Evolutionary conservation across 2,329 filamentous ascomycete species (phyloP).

Genomic region (Penicillium aurantiogriseum): DNA sequence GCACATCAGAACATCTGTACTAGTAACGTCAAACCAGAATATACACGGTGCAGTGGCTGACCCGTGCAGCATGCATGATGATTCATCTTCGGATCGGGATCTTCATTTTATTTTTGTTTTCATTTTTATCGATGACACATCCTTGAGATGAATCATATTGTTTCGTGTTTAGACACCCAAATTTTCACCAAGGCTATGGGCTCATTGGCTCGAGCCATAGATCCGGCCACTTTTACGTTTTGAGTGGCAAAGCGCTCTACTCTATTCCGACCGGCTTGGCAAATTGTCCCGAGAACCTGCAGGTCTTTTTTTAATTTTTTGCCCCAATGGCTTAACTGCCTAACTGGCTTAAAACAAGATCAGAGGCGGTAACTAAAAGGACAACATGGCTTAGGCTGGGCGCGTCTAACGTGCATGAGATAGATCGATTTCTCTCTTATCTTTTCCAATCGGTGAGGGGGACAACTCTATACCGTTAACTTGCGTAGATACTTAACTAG

Average conservation of each 20-base stretch:
- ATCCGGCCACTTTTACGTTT: conserved; percentile 7
- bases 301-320: conserved; percentile 3
- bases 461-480: not conserved
- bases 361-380: conserved; percentile 18
- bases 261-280: conserved; percentile 15
- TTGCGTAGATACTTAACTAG: not conserved
- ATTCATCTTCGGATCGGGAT: conserved; percentile 17
- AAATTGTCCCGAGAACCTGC: conserved; percentile 6
- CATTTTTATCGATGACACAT: conserved; percentile 10
- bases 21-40: not conserved
- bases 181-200: not conserved
- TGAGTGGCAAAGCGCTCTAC: conserved; percentile 22
- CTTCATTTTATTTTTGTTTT: no score
- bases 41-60: conserved; percentile 10
- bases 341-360: not conserved
- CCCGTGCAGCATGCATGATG: conserved; percentile 18
- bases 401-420: conserved; percentile 21
- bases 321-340: not conserved
- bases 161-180: conserved; percentile 3
- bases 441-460: not conserved
- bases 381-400: conserved; percentile 10
- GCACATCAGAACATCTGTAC: not conserved
- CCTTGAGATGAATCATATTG: conserved; percentile 25
- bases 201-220: conserved; percentile 15
- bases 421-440: conserved; percentile 11